Percentiles rank a stretch among this genome's conserved stretches.
phyloP scores from a whole-genome alignment of 192 early-diverging fungal species.

The Coemansia erecta region DNA sequence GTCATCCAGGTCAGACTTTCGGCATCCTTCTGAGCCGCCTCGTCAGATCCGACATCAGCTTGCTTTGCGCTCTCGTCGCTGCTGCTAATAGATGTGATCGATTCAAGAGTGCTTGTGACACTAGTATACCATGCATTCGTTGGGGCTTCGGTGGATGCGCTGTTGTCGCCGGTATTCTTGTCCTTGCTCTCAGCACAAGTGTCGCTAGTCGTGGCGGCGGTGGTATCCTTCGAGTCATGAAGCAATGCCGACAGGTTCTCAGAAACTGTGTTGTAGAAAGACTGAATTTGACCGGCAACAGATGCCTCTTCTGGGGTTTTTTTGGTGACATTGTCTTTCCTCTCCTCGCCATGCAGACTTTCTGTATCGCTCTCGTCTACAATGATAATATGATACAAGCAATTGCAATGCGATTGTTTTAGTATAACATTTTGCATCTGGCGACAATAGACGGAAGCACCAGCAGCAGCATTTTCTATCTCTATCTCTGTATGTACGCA shows the following conservation, averaged over 20 bases:
- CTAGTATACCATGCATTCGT: constrained; percentile 7
- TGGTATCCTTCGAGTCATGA: neutral
- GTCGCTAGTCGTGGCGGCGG: too few species aligned
- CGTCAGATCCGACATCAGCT: neutral
- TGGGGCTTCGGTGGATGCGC: neutral
- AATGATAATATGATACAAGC: too few species aligned
- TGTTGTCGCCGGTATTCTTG: neutral
- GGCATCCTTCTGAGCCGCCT: constrained; percentile 6
- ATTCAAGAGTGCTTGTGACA: constrained; percentile 11
- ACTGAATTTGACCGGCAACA: constrained; percentile 4
- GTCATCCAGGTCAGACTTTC: constrained; percentile 23
- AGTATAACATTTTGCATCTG: neutral
- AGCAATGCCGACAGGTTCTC: constrained; percentile 7
- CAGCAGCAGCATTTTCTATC: too few species aligned
- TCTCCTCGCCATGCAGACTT: constrained; percentile 7
- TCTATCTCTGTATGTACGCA: too few species aligned
- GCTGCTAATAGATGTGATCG: neutral
- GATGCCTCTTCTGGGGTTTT: neutral
- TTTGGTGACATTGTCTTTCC: neutral
- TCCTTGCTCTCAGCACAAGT: too few species aligned
- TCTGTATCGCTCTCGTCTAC: neutral
- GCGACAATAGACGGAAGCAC: neutral
- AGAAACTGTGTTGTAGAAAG: constrained; percentile 15
- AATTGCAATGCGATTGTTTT: too few species aligned
- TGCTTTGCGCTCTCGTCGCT: neutral